Conservation (phyloP, 2,329 filamentous ascomycete genomes). For the Calonectria hawksworthii region DNA sequence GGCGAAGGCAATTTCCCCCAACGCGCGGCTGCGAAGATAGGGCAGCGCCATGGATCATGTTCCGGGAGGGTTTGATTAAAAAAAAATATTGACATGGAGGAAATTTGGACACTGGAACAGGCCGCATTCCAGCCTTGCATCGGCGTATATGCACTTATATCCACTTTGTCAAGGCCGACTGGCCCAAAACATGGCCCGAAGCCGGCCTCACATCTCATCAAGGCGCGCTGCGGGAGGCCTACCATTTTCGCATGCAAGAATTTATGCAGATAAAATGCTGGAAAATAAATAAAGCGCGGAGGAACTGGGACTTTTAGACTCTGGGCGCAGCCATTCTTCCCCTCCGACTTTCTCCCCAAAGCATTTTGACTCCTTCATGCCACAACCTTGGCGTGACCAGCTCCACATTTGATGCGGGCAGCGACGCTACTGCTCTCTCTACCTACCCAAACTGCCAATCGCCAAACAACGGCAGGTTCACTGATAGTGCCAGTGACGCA, state of each 20-base stretch:
- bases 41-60: background rate
- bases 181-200: background rate
- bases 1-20: background rate
- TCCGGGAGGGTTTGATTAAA: too few species aligned
- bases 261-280: background rate
- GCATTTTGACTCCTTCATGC: background rate
- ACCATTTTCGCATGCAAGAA: background rate
- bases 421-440: background rate
- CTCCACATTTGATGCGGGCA: background rate
- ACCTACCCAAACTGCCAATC: background rate
- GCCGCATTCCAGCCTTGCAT: background rate
- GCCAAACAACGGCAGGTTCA: background rate
- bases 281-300: background rate
- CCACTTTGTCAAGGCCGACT: background rate
- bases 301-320: background rate
- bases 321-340: too few species aligned
- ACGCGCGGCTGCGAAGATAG: background rate
- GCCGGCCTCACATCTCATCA: background rate
- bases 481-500: too few species aligned
- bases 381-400: background rate
- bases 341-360: background rate
- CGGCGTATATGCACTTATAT: background rate
- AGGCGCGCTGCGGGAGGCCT: background rate
- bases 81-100: background rate
- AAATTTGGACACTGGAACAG: background rate